Conservation (phyloP, 108 stramenopile species). For the Skeletonema tropicum region DNA sequence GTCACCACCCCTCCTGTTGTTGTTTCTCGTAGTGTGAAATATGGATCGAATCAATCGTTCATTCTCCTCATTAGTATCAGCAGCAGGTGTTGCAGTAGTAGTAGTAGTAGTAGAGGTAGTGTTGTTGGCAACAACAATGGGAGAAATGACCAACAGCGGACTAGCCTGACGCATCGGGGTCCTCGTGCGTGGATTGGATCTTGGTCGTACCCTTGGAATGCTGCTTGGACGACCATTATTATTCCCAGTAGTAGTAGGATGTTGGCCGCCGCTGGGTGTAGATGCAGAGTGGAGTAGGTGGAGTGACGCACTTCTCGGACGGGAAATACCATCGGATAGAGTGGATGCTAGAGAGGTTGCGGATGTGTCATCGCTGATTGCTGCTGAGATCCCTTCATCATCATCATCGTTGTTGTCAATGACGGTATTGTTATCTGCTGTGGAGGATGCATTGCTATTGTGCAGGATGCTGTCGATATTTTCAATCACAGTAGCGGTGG, state of each 20-base stretch:
- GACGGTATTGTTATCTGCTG: too few relatives aligned
- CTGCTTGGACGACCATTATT: neutral
- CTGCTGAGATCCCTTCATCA: neutral
- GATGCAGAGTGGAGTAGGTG: too few relatives aligned
- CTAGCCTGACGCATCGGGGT: slow-evolving; percentile 64
- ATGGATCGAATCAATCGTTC: neutral
- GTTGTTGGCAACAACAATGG: neutral
- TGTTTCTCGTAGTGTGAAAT: neutral
- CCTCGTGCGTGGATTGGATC: slow-evolving; percentile 68
- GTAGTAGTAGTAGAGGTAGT: too few relatives aligned
- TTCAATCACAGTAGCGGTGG: neutral
- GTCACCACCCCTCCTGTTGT: too few relatives aligned
- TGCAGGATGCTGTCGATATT: neutral
- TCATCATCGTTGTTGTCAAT: neutral
- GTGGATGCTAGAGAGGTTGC: slow-evolving; percentile 24
- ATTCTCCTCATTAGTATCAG: neutral
- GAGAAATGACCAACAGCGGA: slow-evolving; percentile 37
- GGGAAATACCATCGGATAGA: slow-evolving; percentile 3
- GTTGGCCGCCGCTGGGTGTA: too few relatives aligned
- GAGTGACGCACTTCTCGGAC: slow-evolving; percentile 1
- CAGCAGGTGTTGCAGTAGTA: too few relatives aligned
- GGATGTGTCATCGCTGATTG: slow-evolving; percentile 17
- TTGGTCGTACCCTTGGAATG: slow-evolving; percentile 33
- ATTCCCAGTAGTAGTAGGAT: too few relatives aligned
- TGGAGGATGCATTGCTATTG: neutral